A percentile compares a stretch with the other conserved stretches of the same genome.
phyloP scores from a whole-genome alignment of 768 basidiomycete genomes.

The Termitomyces sp. region DNA sequence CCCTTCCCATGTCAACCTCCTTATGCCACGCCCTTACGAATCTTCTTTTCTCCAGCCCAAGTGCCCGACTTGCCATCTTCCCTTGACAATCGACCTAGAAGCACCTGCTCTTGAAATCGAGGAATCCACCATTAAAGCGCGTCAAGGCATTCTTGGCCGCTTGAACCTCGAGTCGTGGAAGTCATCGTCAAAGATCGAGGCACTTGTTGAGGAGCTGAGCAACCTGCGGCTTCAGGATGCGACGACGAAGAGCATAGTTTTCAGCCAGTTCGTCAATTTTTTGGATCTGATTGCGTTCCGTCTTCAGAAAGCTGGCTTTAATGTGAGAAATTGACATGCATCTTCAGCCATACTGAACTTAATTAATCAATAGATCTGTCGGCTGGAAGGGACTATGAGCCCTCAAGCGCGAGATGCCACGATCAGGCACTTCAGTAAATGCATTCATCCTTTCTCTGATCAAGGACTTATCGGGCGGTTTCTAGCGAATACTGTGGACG shows the following conservation, averaged over 20 bases:
- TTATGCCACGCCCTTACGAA: not conserved
- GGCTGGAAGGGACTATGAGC: constrained; percentile 96
- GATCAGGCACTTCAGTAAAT: constrained; percentile 89
- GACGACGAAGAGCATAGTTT: constrained; percentile 95
- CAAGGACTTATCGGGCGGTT: not conserved
- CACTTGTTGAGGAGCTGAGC: constrained; percentile 88
- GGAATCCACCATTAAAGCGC: constrained; percentile 43
- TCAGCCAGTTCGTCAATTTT: constrained; percentile 93
- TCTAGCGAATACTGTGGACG: constrained; percentile 85
- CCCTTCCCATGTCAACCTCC: not conserved
- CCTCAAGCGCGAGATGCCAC: constrained; percentile 93
- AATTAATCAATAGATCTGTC: constrained; percentile 62
- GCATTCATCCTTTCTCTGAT: not conserved
- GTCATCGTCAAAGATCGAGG: constrained; percentile 97
- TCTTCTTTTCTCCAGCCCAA: constrained; percentile 52
- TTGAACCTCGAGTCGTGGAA: constrained; percentile 88
- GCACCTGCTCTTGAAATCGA: constrained; percentile 87
- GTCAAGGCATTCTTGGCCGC: constrained; percentile 93
- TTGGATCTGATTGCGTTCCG: constrained; percentile 92
- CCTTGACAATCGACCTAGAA: constrained; percentile 94
- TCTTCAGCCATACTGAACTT: not conserved
- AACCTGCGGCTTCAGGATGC: constrained; percentile 81
- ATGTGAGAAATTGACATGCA: constrained; percentile 36
- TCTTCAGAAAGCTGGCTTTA: constrained; percentile 89
- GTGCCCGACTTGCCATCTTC: constrained; percentile 93